Conservation (phyloP, 2,329 filamentous ascomycete genomes). For the Phialocephala sp. region DNA sequence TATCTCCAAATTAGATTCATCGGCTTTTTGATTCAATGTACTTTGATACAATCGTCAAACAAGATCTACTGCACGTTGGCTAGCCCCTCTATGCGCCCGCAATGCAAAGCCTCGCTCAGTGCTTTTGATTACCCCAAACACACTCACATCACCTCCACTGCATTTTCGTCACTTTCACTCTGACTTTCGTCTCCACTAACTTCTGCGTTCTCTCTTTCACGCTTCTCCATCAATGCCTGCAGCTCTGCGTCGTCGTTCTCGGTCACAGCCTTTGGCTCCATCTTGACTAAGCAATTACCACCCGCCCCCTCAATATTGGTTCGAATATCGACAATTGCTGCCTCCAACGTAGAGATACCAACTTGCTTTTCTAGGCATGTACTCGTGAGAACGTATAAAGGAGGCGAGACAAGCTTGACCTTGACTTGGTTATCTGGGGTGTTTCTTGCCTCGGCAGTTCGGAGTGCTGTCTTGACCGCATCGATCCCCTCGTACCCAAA, state of each 20-base stretch:
- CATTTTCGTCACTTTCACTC: conserved; percentile 93
- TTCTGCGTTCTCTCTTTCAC: conserved; percentile 95
- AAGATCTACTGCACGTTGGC: conserved; percentile 24
- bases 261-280: conserved; percentile 98
- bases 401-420: conserved; percentile 97
- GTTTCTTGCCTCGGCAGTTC: conserved; percentile 91
- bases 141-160: conserved; percentile 58
- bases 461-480: conserved; percentile 91
- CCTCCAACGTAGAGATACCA: conserved; percentile 84
- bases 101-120: conserved; percentile 38
- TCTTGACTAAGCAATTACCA: conserved; percentile 87
- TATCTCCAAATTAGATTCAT: conserved; percentile 4
- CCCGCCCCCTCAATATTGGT: conserved; percentile 78
- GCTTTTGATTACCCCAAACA: conserved; percentile 37
- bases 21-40: conserved; percentile 15
- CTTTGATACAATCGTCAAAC: conserved; percentile 19
- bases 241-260: conserved; percentile 98
- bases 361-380: conserved; percentile 92
- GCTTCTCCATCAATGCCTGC: conserved; percentile 98
- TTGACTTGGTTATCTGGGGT: conserved; percentile 93
- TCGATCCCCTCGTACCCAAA: conserved; percentile 98
- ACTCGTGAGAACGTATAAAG: conserved; percentile 93
- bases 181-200: conserved; percentile 97
- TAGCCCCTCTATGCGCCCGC: conserved; percentile 39
- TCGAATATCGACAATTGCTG: conserved; percentile 87